These are phyloP conservation scores for Protomyces lactucae-debilis DNA, from an alignment of 1,139 yeast species.

Conservation along the genomic window DNA sequence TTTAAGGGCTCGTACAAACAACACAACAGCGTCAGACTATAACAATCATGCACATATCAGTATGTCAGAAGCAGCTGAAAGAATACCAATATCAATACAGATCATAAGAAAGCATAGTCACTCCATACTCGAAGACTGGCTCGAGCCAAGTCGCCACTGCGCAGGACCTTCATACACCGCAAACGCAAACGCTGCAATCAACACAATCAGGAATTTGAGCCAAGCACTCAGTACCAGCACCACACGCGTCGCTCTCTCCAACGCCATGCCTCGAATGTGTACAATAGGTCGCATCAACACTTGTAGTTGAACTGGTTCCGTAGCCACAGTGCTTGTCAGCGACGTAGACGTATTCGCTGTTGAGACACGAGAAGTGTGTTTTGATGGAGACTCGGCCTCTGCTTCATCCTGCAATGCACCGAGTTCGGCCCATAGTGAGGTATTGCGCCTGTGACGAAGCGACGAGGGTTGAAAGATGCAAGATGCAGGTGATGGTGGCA, in stretches of 20 bases:
- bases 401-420: background rate
- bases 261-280: background rate
- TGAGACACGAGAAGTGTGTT: background rate
- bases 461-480: background rate
- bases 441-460: background rate
- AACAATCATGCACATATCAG: too few species aligned
- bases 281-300: background rate
- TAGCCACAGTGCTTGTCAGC: background rate
- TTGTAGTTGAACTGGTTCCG: background rate
- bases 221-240: background rate
- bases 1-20: too few species aligned
- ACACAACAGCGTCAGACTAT: too few species aligned
- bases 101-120: too few species aligned
- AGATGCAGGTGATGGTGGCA: background rate
- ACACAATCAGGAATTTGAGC: background rate
- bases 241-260: background rate
- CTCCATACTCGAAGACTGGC: background rate
- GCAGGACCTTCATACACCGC: slow-evolving; percentile 1
- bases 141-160: background rate
- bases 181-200: background rate
- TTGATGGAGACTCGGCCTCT: background rate
- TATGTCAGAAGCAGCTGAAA: too few species aligned
- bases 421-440: background rate
- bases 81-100: too few species aligned
- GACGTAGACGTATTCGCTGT: background rate